These are phyloP conservation scores for Colletotrichum chrysophilum DNA, from an alignment of 2,329 filamentous ascomycete genomes.

Conservation along the genomic window DNA sequence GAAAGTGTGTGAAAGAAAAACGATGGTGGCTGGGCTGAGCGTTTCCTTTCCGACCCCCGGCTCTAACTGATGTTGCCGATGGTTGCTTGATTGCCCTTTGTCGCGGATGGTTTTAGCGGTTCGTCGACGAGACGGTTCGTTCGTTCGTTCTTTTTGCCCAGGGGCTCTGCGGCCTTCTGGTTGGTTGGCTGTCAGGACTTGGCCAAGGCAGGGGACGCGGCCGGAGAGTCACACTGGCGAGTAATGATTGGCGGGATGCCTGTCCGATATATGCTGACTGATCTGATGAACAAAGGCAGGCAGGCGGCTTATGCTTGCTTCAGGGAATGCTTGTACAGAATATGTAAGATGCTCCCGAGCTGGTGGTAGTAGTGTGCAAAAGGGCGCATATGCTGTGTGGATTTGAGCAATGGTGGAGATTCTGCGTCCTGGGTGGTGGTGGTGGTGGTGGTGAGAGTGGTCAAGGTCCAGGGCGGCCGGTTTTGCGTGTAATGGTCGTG, in stretches of 20 bases:
- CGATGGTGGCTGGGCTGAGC: background rate
- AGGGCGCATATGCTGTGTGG: background rate
- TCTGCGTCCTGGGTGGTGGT: background rate
- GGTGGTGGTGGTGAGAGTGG: background rate
- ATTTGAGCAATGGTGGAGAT: background rate
- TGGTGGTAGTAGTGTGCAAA: background rate
- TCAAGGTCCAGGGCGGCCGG: background rate
- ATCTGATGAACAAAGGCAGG: background rate
- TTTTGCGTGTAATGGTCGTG: background rate
- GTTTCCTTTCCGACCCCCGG: background rate
- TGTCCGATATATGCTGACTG: background rate
- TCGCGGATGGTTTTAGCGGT: background rate
- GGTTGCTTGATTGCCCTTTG: background rate
- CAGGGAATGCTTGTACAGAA: background rate
- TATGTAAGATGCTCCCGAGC: background rate
- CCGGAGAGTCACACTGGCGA: slow-evolving; percentile 2
- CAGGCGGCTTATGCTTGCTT: background rate
- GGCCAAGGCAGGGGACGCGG: background rate
- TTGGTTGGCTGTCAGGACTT: background rate
- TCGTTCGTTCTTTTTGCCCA: background rate
- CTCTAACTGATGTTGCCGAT: background rate
- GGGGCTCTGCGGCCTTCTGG: background rate
- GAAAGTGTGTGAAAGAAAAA: background rate
- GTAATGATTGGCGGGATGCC: slow-evolving; percentile 9
- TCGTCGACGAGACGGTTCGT: background rate